Evolutionary conservation across 257 asterid genomes (phyloP).

Genomic region (Forsythia viridissima): DNA sequence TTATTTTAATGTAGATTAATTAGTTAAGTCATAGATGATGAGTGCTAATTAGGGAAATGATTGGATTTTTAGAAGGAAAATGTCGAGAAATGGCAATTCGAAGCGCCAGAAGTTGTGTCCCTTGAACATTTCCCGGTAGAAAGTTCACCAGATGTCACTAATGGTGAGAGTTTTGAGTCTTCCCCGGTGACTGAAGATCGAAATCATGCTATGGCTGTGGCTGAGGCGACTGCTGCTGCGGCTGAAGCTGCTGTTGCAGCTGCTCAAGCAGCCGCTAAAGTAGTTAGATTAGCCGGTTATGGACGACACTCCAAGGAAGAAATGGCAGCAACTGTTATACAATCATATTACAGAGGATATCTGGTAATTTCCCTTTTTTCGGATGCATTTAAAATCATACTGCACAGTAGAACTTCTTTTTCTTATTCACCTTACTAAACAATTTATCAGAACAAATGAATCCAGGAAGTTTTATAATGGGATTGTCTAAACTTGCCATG

Average conservation of each 20-base stretch:
- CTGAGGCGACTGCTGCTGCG: constrained; percentile 87
- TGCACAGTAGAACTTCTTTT: background rate
- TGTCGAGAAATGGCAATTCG: constrained; percentile 65
- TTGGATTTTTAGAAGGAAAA: constrained; percentile 50
- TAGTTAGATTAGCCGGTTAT: constrained; percentile 71
- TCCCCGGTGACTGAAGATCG: constrained; percentile 57
- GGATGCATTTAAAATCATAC: background rate
- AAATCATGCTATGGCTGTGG: constrained; percentile 73
- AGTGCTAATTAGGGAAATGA: background rate
- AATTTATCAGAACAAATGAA: background rate
- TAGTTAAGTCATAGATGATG: background rate
- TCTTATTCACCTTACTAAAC: background rate
- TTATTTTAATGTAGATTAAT: background rate
- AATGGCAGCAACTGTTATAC: constrained; percentile 70
- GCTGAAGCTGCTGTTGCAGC: constrained; percentile 93
- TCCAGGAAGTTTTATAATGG: background rate
- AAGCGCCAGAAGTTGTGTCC: constrained; percentile 82
- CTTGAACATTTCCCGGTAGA: constrained; percentile 80
- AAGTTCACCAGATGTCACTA: constrained; percentile 73
- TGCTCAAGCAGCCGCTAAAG: constrained; percentile 90
- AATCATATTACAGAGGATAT: constrained; percentile 85
- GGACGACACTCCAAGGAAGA: constrained; percentile 74
- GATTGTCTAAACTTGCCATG: too few relatives aligned
- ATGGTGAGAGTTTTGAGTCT: constrained; percentile 50
- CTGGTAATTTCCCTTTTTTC: constrained; percentile 40